Evolutionary conservation across 768 basidiomycete genomes (phyloP).

Genomic region (Suillus alpinus): DNA sequence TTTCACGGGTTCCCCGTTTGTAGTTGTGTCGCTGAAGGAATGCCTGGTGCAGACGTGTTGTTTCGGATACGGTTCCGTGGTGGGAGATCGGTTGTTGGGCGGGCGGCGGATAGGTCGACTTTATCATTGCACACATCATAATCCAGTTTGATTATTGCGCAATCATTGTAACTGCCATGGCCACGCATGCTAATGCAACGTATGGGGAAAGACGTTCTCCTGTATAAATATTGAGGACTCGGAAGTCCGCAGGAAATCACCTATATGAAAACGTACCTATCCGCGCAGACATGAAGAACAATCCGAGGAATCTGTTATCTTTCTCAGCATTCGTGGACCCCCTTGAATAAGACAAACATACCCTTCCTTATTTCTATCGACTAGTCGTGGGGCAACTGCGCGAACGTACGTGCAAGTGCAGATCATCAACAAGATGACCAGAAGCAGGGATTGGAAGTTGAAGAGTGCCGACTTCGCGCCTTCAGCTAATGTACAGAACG

Average conservation of each 20-base stretch:
- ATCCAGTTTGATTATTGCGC: too few relatives aligned
- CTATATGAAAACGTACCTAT: slow-evolving; percentile 61
- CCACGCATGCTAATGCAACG: slow-evolving; percentile 79
- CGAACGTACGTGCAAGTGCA: slow-evolving; percentile 98
- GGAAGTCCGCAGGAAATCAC: not conserved
- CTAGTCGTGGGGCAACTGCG: slow-evolving; percentile 80
- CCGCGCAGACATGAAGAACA: slow-evolving; percentile 94
- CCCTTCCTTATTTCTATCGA: slow-evolving; percentile 96
- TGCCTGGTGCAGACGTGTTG: too few relatives aligned
- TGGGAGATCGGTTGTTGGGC: too few relatives aligned
- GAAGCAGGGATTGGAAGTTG: slow-evolving; percentile 96
- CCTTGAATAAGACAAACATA: slow-evolving; percentile 32
- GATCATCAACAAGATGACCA: slow-evolving; percentile 89
- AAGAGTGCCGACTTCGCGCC: slow-evolving; percentile 82
- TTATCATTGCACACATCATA: too few relatives aligned
- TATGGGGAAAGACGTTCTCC: slow-evolving; percentile 97
- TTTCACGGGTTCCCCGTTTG: too few relatives aligned
- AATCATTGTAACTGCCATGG: too few relatives aligned
- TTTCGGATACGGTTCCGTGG: too few relatives aligned
- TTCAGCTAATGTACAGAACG: not conserved
- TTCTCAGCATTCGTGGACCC: slow-evolving; percentile 5
- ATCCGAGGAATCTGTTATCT: slow-evolving; percentile 69
- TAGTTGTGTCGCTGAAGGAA: too few relatives aligned
- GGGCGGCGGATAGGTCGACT: too few relatives aligned
- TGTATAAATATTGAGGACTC: slow-evolving; percentile 27